Evolutionary conservation across 140 eudicot genomes (phyloP).

Genomic region (Stevia rebaudiana): DNA sequence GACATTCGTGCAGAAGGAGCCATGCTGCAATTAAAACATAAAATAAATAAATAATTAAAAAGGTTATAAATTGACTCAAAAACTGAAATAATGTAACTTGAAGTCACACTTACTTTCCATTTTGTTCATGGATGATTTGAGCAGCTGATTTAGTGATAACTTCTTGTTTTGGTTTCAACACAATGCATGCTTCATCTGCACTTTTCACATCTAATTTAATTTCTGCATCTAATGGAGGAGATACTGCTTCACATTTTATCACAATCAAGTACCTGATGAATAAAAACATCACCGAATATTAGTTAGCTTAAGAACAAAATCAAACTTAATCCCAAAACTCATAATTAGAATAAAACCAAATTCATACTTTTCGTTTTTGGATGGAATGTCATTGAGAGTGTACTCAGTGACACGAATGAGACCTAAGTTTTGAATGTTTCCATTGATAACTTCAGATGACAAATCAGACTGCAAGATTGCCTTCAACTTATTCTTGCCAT

Average conservation of each 20-base stretch:
- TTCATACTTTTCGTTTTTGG: slow-evolving; percentile 64
- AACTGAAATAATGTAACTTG: neutral
- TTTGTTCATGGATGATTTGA: slow-evolving; percentile 79
- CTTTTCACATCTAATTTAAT: slow-evolving; percentile 32
- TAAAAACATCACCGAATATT: neutral
- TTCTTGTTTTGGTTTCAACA: slow-evolving; percentile 54
- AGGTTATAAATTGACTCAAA: neutral
- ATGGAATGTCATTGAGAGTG: slow-evolving; percentile 85
- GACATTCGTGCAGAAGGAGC: slow-evolving; percentile 90
- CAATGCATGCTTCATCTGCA: slow-evolving; percentile 37
- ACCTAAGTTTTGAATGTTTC: slow-evolving; percentile 68
- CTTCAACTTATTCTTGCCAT: slow-evolving; percentile 69
- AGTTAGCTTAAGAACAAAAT: too few species aligned
- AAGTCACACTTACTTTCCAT: slow-evolving; percentile 59
- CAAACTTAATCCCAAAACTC: neutral
- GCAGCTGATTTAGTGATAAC: slow-evolving; percentile 75
- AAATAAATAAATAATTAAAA: too few species aligned
- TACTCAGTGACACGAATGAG: slow-evolving; percentile 65
- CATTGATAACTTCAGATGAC: slow-evolving; percentile 60
- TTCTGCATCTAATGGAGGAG: slow-evolving; percentile 77
- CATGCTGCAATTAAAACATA: slow-evolving; percentile 57
- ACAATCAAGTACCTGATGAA: slow-evolving; percentile 73
- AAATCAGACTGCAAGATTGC: slow-evolving; percentile 61
- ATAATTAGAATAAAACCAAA: neutral
- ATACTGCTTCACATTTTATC: slow-evolving; percentile 68